Conservation (phyloP, 78 protist species). For the Dictyostelium citrinum region DNA sequence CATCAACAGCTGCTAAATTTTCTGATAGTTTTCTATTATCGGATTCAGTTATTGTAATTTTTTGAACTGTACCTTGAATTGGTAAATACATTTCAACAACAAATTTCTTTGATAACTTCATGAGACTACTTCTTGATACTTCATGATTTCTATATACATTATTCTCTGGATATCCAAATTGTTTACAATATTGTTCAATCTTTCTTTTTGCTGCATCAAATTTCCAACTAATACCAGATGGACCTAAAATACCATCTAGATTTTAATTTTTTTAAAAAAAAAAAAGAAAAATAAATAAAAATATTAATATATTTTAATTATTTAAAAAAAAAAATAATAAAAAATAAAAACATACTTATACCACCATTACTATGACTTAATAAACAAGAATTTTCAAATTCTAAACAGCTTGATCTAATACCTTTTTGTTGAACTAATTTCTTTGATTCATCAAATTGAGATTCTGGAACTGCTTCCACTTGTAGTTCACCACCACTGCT, state of each 20-base stretch:
- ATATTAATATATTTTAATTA: no score
- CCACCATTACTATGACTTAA: constrained; percentile 8
- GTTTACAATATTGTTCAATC: not conserved
- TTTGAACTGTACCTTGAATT: not conserved
- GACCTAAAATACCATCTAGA: constrained; percentile 27
- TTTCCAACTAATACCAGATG: constrained; percentile 32
- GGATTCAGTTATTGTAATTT: not conserved
- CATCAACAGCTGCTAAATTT: constrained; percentile 23
- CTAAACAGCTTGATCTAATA: not conserved
- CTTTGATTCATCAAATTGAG: not conserved
- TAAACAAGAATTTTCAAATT: constrained; percentile 5
- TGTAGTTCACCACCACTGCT: not conserved
- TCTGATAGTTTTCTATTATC: constrained; percentile 19
- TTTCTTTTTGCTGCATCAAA: constrained; percentile 19
- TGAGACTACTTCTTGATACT: not conserved
- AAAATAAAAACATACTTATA: not conserved
- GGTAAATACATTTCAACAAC: constrained; percentile 24
- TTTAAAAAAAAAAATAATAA: not conserved
- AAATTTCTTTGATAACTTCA: not conserved
- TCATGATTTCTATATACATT: not conserved
- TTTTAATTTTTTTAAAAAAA: not conserved
- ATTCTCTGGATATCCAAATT: not conserved
- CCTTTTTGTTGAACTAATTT: not conserved
- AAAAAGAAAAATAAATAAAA: no score
- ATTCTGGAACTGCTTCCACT: not conserved